Evolutionary conservation across 192 early-diverging fungal genomes (phyloP).

Genomic region (Coemansia sp.): DNA sequence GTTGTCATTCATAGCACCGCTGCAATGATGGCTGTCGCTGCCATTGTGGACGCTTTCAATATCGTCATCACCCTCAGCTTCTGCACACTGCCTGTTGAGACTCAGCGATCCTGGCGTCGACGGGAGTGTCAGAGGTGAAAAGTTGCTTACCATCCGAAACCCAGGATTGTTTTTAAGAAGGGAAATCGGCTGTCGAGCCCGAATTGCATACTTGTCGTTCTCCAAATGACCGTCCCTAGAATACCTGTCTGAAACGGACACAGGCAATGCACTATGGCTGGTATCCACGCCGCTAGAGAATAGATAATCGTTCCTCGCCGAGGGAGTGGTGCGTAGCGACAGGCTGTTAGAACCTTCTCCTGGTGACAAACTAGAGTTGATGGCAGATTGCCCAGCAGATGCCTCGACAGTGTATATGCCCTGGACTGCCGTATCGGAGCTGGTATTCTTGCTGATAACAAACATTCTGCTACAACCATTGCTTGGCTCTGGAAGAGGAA

Average conservation of each 20-base stretch:
- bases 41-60: background rate
- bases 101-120: conserved; percentile 44
- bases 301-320: background rate
- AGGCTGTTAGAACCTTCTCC: background rate
- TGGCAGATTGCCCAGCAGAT: background rate
- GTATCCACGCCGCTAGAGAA: background rate
- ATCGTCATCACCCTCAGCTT: background rate
- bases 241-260: background rate
- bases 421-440: conserved; percentile 1
- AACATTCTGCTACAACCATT: conserved; percentile 13
- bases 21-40: conserved; percentile 3
- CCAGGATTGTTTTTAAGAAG: conserved; percentile 18
- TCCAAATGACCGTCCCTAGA: background rate
- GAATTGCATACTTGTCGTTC: conserved; percentile 1
- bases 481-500: conserved; percentile 6
- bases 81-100: conserved; percentile 13
- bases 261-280: conserved; percentile 6
- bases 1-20: background rate
- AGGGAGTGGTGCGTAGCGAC: conserved; percentile 1
- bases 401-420: background rate
- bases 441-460: conserved; percentile 7
- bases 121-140: conserved; percentile 51
- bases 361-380: background rate
- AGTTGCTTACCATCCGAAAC: conserved; percentile 42
- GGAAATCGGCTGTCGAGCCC: background rate